Conservation (phyloP, 2,329 filamentous ascomycete genomes). For the Teratosphaeria zuluensis region DNA sequence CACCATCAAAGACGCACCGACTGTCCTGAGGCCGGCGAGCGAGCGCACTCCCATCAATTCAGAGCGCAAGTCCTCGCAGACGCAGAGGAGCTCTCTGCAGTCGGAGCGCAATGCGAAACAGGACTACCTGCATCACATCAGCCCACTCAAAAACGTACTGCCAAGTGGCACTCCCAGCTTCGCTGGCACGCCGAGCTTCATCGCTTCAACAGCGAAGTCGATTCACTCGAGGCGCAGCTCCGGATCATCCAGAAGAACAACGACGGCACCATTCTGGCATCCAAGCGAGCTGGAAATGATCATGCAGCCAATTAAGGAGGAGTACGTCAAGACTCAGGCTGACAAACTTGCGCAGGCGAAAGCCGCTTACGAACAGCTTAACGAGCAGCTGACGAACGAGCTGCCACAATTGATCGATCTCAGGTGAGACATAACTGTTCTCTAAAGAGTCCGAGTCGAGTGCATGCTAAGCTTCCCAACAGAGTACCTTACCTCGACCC, state of each 20-base stretch:
- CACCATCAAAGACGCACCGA: not conserved
- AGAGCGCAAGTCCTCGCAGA: not conserved
- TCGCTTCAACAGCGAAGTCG: not conserved
- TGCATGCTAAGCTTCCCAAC: not conserved
- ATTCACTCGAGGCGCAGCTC: not conserved
- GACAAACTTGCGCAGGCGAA: slow-evolving; percentile 47
- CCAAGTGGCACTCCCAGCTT: not conserved
- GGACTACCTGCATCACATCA: not conserved
- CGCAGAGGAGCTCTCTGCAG: not conserved
- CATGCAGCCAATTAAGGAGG: slow-evolving; percentile 20
- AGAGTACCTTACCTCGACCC: slow-evolving; percentile 89
- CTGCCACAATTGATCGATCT: slow-evolving; percentile 93
- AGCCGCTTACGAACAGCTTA: slow-evolving; percentile 88
- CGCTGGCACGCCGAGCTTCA: not conserved
- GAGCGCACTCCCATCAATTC: not conserved
- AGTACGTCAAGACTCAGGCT: slow-evolving; percentile 22
- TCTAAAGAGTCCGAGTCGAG: too few relatives aligned
- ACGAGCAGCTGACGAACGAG: slow-evolving; percentile 89
- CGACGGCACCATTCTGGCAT: slow-evolving; percentile 20
- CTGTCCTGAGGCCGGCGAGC: not conserved
- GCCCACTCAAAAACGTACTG: not conserved
- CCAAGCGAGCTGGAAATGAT: slow-evolving; percentile 25
- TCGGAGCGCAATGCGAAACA: not conserved
- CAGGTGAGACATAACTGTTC: slow-evolving; percentile 37
- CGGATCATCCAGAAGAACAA: not conserved